These are phyloP conservation scores for Leccinum olivaceopallidum DNA, from an alignment of 768 basidiomycete species.

Conservation along the genomic window DNA sequence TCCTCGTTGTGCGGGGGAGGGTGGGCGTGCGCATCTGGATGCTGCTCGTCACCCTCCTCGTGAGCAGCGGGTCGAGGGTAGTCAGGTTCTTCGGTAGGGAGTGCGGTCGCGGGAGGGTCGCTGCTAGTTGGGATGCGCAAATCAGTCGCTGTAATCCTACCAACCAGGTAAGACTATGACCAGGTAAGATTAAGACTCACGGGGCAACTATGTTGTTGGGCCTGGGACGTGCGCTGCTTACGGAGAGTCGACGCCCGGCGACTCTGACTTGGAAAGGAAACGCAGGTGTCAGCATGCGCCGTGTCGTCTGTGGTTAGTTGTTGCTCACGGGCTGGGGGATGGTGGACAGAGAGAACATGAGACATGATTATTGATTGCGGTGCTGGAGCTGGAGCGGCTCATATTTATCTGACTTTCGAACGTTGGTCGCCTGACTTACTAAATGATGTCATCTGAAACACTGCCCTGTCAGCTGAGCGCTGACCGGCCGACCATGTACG, in stretches of 20 bases:
- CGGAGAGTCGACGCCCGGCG: slow-evolving; percentile 52
- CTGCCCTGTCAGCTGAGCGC: too few relatives aligned
- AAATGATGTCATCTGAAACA: background rate
- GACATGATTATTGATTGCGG: slow-evolving; percentile 24
- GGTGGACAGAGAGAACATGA: slow-evolving; percentile 34
- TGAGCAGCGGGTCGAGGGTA: slow-evolving; percentile 57
- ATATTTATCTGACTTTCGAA: background rate
- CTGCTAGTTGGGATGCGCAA: background rate
- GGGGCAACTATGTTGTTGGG: slow-evolving; percentile 24
- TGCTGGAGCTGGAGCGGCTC: slow-evolving; percentile 2
- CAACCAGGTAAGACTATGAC: background rate
- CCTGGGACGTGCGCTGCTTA: slow-evolving; percentile 39
- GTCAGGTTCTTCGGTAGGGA: slow-evolving; percentile 32
- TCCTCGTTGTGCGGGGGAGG: slow-evolving; percentile 46
- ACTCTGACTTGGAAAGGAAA: slow-evolving; percentile 35
- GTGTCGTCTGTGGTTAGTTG: background rate
- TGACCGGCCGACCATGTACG: background rate
- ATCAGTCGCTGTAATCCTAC: background rate
- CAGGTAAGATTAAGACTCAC: slow-evolving; percentile 23
- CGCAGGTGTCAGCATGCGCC: background rate
- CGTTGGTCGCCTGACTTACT: background rate
- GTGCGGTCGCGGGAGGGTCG: background rate
- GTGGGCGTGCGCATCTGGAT: background rate
- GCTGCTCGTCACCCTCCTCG: slow-evolving; percentile 34
- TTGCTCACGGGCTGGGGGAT: slow-evolving; percentile 50